Base-by-base conservation (phyloP, 2,329 filamentous ascomycete genomes). In the Diaporthe citri region DNA sequence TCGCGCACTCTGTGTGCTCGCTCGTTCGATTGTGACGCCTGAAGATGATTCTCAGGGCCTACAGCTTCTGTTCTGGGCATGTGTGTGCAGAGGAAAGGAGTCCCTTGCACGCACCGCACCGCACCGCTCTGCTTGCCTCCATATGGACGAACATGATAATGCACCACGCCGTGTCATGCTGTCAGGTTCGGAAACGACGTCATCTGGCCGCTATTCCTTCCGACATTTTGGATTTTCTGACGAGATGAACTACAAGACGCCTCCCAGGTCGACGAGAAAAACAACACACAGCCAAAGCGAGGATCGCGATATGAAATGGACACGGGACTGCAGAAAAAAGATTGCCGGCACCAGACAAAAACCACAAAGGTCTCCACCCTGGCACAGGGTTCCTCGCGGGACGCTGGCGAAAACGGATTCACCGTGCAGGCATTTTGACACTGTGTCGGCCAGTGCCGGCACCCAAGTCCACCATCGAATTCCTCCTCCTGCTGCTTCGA, bases 291-390 rank as follows among this genome's bases (percentile, higher is more conserved):
- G 3, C 17, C 28, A 64, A 51, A 72, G 59, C 55, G 71, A 69
- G 62, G 74, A 75, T 75, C 74, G 62, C 74, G 71, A 75, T 73
- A 75, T 73, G 71, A 74, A 71, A 73, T 73, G 71, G 71, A 66
- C 52, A 74, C 43, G 52, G 39, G 20, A 36, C 34, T 59, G 60
- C 71, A 75, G 48, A 55, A 71, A 70, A 70, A 62, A 69, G 28
- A 56, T 51, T 57, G 67, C 43, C 55, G 55, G 43, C 39, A n/a
- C 60, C 28, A 69, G 74, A 59, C 72, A 73, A 75, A 73, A 62
- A 66, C 60, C 46, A 69, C 64, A 55, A 55, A 34, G 34, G 64
- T 52, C 64, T 69, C 64, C 64, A 69, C 64, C n/a, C 15, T 41
- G 31, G 34, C 28, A 39, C 64, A 55, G 46, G 64, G 48, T 55